Base-by-base conservation (phyloP, 2,329 filamentous ascomycete genomes). In the Colletotrichum sp. region DNA sequence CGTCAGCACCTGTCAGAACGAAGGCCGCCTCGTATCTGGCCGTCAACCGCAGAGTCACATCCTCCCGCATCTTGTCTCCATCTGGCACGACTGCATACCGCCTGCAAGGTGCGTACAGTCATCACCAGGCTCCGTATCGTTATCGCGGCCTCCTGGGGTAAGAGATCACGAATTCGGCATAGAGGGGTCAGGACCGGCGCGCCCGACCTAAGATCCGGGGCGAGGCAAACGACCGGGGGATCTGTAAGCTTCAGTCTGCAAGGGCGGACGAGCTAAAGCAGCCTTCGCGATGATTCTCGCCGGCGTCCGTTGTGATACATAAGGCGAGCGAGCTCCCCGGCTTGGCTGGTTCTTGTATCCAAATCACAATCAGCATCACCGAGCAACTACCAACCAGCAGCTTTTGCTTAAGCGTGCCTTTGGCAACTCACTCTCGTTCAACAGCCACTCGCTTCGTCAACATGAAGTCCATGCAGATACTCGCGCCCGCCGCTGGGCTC, bases 381-480 rank as follows among this genome's bases (percentile, higher is more conserved):
- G 18, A 62, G 9, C 7, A 52, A 21, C 49, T 49, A 49, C 36
- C 59, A n/a, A n/a, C 32, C 71, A 76, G 76, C 80, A 79, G 79
- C 77, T 81, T 78, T 44, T n/a, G 39, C 39, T n/a, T 3, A n/a
- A 44, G 1, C 39, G 76, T 77, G 70, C 78, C 75, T 72, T 68
- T 70, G 76, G 68, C 77, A 76, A 66, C 73, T 72, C 69, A 79
- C 72, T 76, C 63, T 76, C 77, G 74, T 73, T 78, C 57, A 57
- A 36, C 64, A 76, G n/a, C 65, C 76, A 78, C 80, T 81, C 78
- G 78, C 60, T 77, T 77, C 72, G 65, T 76, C 80, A 84, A 77
- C 10, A 87, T 87, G 85, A 85, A 81, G 79, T 79, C 84, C 77
- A 77, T 80, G 75, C 81, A 84, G 75, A 65, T 82, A 32, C 76